Percentiles rank a stretch among this genome's conserved stretches.
Conservation (phyloP, 768 basidiomycete species). For the Rhodosporidiobolus sp. region DNA sequence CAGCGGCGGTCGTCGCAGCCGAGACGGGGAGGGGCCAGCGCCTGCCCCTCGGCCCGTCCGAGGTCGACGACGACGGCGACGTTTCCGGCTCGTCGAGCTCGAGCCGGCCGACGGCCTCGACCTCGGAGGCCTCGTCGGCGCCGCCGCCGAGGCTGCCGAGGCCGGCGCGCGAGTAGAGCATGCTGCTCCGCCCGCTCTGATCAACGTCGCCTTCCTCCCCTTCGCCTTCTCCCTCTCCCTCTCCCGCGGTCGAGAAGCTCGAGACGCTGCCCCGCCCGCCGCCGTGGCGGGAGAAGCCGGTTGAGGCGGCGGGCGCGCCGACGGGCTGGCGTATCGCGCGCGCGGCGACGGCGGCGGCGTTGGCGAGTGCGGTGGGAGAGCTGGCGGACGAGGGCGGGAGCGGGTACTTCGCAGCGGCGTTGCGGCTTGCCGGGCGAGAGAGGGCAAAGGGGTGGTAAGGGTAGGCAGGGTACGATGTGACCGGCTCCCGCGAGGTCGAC, state of each 20-base stretch:
- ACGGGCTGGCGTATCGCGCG: neutral
- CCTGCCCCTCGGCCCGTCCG: neutral
- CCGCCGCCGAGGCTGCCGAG: conserved; percentile 4
- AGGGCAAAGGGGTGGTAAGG: neutral
- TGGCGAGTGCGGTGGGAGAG: neutral
- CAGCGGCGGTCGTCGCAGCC: neutral
- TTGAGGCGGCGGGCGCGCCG: neutral
- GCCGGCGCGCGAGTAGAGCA: neutral
- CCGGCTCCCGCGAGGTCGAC: conserved; percentile 12
- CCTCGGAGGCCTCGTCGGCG: neutral
- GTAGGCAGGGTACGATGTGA: neutral
- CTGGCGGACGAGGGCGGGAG: neutral
- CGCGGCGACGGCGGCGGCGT: neutral
- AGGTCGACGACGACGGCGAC: neutral
- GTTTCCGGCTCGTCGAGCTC: conserved; percentile 21
- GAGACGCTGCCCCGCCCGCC: conserved; percentile 3
- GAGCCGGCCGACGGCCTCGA: conserved; percentile 30
- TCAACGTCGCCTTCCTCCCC: neutral
- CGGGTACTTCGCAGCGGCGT: neutral
- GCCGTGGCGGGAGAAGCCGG: neutral
- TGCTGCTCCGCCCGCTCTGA: neutral
- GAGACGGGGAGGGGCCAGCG: neutral
- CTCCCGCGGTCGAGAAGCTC: conserved; percentile 5
- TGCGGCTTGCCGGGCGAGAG: neutral
- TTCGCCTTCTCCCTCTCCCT: neutral